Evolutionary conservation across 2,329 filamentous ascomycete genomes (phyloP).

Genomic region (Graphiopsis chlorocephala): DNA sequence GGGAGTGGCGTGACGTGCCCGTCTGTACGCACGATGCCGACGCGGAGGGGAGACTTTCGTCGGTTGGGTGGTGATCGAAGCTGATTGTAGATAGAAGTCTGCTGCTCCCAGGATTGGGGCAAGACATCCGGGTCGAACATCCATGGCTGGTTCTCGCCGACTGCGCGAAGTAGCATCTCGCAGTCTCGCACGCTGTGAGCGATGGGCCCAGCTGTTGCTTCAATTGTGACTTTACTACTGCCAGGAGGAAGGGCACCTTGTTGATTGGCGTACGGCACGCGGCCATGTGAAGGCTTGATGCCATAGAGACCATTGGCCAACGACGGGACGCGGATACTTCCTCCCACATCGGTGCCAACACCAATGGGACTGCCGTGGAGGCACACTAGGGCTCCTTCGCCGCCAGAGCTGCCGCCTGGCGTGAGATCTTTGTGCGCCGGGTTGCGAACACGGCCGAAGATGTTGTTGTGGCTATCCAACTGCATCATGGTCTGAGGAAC

Average conservation of each 20-base stretch:
- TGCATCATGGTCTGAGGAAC: conserved; percentile 55
- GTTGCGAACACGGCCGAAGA: conserved; percentile 50
- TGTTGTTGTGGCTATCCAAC: conserved; percentile 53
- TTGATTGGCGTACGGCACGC: conserved; percentile 54
- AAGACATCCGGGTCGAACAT: conserved; percentile 44
- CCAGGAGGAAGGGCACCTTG: conserved; percentile 48
- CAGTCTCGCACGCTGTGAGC: conserved; percentile 50
- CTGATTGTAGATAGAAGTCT: conserved; percentile 20
- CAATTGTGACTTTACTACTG: conserved; percentile 45
- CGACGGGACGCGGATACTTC: conserved; percentile 52
- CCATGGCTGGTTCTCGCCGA: conserved; percentile 55
- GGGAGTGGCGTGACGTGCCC: conserved; percentile 52
- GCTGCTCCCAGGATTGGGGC: conserved; percentile 38
- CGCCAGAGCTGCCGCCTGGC: conserved; percentile 52
- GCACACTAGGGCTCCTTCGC: conserved; percentile 52
- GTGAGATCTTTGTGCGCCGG: conserved; percentile 48
- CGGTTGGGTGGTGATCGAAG: conserved; percentile 23
- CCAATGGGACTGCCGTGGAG: conserved; percentile 50
- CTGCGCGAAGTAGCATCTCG: conserved; percentile 53
- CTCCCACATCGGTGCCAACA: conserved; percentile 56
- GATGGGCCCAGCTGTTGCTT: conserved; percentile 47
- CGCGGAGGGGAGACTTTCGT: conserved; percentile 31
- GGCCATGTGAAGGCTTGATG: conserved; percentile 44
- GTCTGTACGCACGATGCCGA: conserved; percentile 52
- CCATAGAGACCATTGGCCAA: conserved; percentile 51